Evolutionary conservation across 1,139 yeast genomes (phyloP), one percentile per base, ranked within the genome.

Genomic region (Blastobotrys indianensis): DNA sequence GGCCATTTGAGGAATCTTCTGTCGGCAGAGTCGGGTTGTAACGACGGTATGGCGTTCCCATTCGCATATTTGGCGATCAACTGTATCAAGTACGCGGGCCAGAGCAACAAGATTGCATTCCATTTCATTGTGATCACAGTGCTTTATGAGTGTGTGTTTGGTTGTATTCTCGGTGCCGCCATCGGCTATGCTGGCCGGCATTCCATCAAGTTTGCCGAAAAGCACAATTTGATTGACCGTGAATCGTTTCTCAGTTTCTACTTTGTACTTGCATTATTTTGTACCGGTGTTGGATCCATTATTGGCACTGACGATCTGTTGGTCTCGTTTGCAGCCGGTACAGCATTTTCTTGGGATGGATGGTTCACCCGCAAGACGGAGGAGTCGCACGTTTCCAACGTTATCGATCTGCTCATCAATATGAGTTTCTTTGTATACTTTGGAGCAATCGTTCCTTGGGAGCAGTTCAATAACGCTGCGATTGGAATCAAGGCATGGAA

Each of bases 31-130:
- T 87, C 97, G 0, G 97, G 95, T 8, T 90, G 97, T 66, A 92
- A 92, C 65, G 98, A 92, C 62, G 98, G 98, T 46, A 85, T 92
- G 94, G 97, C 98, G 0, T 90, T 88, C 63, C 98, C 98, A 0
- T 92, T 92, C 62, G 86, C 88, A 37, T 88, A 74, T 37, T 68
- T 90, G 43, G 82, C 95, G 0, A 64, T 88, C 46, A 75, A 82
- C 59, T 63, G 88, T 41, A 79, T 88, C 45, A 64, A 80, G 17
- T 80, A 86, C 60, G 72, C 75, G 5, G 88, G 88, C 2, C 64
- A 85, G 43, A 74, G 80, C 1, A 74, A 77, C 1, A 80, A 78
- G 52, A 85, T 90, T 53, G 79, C 90, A 29, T 82, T 82, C 61
- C 85, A 92, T 53, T 92, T 96, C 94, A 73, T 92, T 47, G 74